Percentiles rank a stretch among this genome's conserved stretches.
Evolutionary conservation across 495 filamentous ascomycete species (phyloP).

Genomic region (Podospora conica): DNA sequence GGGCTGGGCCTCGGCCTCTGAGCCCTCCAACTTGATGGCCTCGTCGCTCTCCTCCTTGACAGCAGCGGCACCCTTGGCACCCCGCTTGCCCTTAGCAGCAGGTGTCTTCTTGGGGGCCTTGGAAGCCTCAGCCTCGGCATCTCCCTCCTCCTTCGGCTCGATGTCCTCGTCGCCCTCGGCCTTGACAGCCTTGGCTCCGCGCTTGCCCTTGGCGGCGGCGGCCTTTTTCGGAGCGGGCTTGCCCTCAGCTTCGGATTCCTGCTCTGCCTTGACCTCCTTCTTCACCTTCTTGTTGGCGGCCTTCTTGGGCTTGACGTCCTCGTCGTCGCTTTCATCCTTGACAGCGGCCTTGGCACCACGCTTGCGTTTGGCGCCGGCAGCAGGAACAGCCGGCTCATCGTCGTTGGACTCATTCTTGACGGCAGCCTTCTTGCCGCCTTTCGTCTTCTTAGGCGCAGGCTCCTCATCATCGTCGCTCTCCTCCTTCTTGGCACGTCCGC

Average conservation of each 20-base stretch:
- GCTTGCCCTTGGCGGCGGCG: not conserved
- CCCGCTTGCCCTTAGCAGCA: not conserved
- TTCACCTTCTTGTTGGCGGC: not conserved
- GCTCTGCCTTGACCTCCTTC: not conserved
- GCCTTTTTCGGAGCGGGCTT: not conserved
- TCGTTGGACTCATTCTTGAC: not conserved
- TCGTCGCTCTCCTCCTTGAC: conserved; percentile 6
- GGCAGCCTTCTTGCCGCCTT: not conserved
- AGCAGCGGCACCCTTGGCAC: conserved; percentile 2
- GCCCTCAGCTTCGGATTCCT: not conserved
- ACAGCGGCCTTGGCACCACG: not conserved
- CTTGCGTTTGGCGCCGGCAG: not conserved
- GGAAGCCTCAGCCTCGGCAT: not conserved
- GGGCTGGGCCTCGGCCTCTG: conserved; percentile 25
- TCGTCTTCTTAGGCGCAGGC: not conserved
- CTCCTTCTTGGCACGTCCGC: conserved; percentile 11
- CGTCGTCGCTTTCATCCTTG: conserved; percentile 26
- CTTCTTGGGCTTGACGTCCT: conserved; percentile 22
- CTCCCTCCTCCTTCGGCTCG: not conserved
- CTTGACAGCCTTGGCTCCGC: not conserved
- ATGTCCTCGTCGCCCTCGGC: not conserved
- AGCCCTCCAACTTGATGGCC: conserved; percentile 10
- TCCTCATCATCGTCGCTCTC: conserved; percentile 30
- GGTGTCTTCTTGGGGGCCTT: not conserved
- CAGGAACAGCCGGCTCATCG: not conserved